phyloP scores from a whole-genome alignment of 345 rosid genomes.

The Balakata baccata region DNA sequence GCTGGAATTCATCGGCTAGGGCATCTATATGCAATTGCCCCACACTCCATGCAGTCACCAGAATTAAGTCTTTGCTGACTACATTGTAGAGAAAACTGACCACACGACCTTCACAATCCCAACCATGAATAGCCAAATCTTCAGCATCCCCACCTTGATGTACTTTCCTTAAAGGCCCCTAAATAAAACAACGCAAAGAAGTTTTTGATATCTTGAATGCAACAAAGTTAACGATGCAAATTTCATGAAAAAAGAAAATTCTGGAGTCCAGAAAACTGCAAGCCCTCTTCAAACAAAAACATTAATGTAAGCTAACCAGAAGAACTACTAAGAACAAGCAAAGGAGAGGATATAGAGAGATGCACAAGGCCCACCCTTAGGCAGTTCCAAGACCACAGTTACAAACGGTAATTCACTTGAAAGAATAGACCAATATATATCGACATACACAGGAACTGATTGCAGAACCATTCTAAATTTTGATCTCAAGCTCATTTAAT shows the following conservation, averaged over 20 bases:
- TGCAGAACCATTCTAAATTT: not conserved
- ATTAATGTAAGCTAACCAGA: not conserved
- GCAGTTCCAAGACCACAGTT: not conserved
- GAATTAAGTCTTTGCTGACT: conserved; percentile 82
- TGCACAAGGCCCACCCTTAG: not conserved
- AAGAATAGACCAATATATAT: not conserved
- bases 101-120: conserved; percentile 82
- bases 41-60: conserved; percentile 96
- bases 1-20: conserved; percentile 95
- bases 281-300: too few relatives aligned
- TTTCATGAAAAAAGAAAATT: not conserved
- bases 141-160: conserved; percentile 54
- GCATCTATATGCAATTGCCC: conserved; percentile 94
- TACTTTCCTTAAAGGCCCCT: conserved; percentile 84
- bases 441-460: not conserved
- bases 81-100: conserved; percentile 70
- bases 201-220: not conserved
- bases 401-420: not conserved
- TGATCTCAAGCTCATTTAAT: not conserved
- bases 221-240: not conserved
- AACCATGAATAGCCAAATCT: conserved; percentile 45
- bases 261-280: not conserved
- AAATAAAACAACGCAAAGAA: conserved; percentile 8
- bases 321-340: not conserved
- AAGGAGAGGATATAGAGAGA: not conserved